phyloP scores from a whole-genome alignment of 495 filamentous ascomycete species.

The Annulohypoxylon maeteangense region DNA sequence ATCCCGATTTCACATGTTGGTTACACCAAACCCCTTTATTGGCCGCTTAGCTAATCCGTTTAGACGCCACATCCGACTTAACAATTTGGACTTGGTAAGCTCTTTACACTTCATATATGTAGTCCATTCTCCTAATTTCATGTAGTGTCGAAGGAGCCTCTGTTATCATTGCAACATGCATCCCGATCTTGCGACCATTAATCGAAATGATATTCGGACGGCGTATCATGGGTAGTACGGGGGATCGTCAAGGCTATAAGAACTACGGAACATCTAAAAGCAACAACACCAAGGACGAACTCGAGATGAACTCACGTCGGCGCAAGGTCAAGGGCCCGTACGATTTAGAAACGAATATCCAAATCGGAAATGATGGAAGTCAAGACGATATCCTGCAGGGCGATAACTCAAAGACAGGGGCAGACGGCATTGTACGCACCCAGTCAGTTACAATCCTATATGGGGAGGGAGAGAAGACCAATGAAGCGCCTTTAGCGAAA shows the following conservation, averaged over 20 bases:
- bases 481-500: constrained; percentile 26
- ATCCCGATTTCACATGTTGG: constrained; percentile 56
- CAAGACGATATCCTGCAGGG: constrained; percentile 11
- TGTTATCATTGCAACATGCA: constrained; percentile 61
- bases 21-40: background rate
- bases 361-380: background rate
- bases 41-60: background rate
- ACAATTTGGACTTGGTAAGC: constrained; percentile 60
- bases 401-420: background rate
- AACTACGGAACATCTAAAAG: constrained; percentile 28
- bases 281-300: background rate
- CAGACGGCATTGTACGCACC: constrained; percentile 5
- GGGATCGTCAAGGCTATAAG: constrained; percentile 16
- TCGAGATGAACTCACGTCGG: background rate
- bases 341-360: constrained; percentile 16
- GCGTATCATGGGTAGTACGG: background rate
- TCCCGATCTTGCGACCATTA: constrained; percentile 59
- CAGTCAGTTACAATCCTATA: constrained; percentile 9
- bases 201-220: constrained; percentile 45
- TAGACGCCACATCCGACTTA: constrained; percentile 51
- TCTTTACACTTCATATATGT: background rate
- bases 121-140: background rate
- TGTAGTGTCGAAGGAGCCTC: constrained; percentile 58
- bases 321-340: constrained; percentile 9
- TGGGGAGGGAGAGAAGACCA: background rate